Evolutionary conservation across 2,329 filamentous ascomycete genomes (phyloP), one percentile per base, ranked within the genome.

Genomic region (Trichothecium roseum): DNA sequence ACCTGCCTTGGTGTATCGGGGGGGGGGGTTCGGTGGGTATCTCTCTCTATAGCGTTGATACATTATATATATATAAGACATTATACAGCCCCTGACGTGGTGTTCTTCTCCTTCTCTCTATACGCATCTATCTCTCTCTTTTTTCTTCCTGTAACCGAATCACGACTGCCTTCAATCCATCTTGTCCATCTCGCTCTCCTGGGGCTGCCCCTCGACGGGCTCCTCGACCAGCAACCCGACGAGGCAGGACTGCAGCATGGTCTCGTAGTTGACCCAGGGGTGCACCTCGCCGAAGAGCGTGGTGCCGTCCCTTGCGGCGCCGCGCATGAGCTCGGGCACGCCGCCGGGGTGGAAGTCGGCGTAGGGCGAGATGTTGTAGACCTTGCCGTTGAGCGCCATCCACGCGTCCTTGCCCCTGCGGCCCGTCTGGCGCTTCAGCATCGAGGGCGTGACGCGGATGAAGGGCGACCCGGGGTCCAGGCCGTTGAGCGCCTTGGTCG

Each of bases 361-460:
- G 53, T 96, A 98, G 0, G 89, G 86, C 0, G 81, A 81, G 39
- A 98, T 80, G 51, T 96, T 96, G 62, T 96, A 98, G 18, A 96
- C 89, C 50, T 84, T 83, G 2, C 89, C 88, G 40, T 85, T 81
- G 41, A 94, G 80, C 2, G 78, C 84, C 40, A 83, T 93, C 91
- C 91, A 98, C 1, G 88, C 86, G 49, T 94, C 84, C 42, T 74
- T 79, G 8, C 86, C 86, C 52, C 82, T 84, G 20, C 89, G 76
- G 1, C 89, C 89, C 28, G 84, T 93, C 59, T 86, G 78, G 28
- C 65, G 60, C 53, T 80, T 81, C 10, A 98, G 69, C 69, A 85
- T 75, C 5, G 78, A 79, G 2, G 89, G 88, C 5, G 88, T 84
- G 26, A 98, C 86, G 31, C 83, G 78, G 29, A 84, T 62, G 66